These are phyloP conservation scores for Solanum bulbocastanum DNA, from an alignment of 257 asterid species.

Conservation along the genomic window DNA sequence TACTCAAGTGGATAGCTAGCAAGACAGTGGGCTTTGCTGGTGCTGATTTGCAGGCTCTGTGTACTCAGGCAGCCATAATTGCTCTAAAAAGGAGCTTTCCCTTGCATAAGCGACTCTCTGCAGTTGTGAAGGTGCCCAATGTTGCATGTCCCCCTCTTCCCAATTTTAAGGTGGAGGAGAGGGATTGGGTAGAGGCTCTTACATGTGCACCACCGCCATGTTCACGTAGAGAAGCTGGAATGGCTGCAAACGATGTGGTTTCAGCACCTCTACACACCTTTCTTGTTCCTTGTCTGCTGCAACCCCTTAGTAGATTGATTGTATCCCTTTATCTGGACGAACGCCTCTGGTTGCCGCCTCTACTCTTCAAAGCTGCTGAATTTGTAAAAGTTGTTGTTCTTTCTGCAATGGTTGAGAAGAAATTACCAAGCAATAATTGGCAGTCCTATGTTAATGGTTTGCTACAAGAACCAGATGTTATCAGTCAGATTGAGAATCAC, in stretches of 20 bases:
- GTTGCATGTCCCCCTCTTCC: slow-evolving; percentile 51
- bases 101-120: slow-evolving; percentile 65
- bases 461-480: slow-evolving; percentile 55
- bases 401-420: slow-evolving; percentile 46
- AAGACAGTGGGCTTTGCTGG: slow-evolving; percentile 96
- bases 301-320: slow-evolving; percentile 56
- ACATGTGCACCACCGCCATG: slow-evolving; percentile 85
- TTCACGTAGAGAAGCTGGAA: slow-evolving; percentile 87
- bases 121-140: slow-evolving; percentile 33
- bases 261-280: slow-evolving; percentile 62
- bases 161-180: slow-evolving; percentile 68
- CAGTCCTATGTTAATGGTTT: slow-evolving; percentile 57
- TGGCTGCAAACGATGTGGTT: slow-evolving; percentile 64
- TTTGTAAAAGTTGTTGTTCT: slow-evolving; percentile 46
- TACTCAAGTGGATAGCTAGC: slow-evolving; percentile 74
- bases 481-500: slow-evolving; percentile 50
- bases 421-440: slow-evolving; percentile 50
- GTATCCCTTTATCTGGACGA: slow-evolving; percentile 64
- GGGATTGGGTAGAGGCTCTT: slow-evolving; percentile 94
- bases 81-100: slow-evolving; percentile 85
- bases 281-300: slow-evolving; percentile 71
- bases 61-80: slow-evolving; percentile 90
- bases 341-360: slow-evolving; percentile 66
- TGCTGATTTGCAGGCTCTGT: slow-evolving; percentile 97
- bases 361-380: slow-evolving; percentile 53